Percentiles rank a stretch among this genome's conserved stretches.
Evolutionary conservation across 306 rosid species (phyloP).

Genomic region (Lathyrus sativus): DNA sequence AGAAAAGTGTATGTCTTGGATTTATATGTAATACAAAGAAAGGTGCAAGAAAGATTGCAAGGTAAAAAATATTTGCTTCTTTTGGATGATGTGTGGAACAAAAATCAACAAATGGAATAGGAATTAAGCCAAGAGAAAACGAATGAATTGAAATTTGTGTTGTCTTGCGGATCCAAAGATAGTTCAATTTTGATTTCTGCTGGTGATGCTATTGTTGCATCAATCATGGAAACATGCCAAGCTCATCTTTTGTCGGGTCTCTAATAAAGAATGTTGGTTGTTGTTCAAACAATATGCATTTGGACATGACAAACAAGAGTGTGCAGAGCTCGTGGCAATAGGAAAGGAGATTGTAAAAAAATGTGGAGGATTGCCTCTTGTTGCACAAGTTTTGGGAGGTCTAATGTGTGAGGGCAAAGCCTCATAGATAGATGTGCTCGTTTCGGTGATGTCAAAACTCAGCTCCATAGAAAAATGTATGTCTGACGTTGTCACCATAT

Average conservation of each 20-base stretch:
- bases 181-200: not conserved
- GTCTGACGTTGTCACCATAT: too few species aligned
- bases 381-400: not conserved
- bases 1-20: too few species aligned
- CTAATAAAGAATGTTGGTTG: constrained; percentile 5
- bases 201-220: constrained; percentile 11
- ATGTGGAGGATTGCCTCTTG: constrained; percentile 23
- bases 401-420: too few species aligned
- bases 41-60: not conserved
- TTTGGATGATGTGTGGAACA: too few species aligned
- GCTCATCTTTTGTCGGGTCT: not conserved
- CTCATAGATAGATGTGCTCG: too few species aligned
- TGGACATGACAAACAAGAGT: not conserved
- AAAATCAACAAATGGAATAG: not conserved
- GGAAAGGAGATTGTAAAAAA: constrained; percentile 16
- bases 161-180: constrained; percentile 2
- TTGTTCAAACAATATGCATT: constrained; percentile 17
- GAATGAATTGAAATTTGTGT: not conserved
- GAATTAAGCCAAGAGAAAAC: not conserved
- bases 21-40: too few species aligned
- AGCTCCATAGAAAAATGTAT: too few species aligned
- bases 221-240: not conserved
- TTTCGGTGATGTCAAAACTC: too few species aligned
- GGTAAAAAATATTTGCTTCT: not conserved
- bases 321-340: not conserved